Base-by-base conservation (phyloP, 805 yeast species). In the Peterozyma toletana region DNA sequence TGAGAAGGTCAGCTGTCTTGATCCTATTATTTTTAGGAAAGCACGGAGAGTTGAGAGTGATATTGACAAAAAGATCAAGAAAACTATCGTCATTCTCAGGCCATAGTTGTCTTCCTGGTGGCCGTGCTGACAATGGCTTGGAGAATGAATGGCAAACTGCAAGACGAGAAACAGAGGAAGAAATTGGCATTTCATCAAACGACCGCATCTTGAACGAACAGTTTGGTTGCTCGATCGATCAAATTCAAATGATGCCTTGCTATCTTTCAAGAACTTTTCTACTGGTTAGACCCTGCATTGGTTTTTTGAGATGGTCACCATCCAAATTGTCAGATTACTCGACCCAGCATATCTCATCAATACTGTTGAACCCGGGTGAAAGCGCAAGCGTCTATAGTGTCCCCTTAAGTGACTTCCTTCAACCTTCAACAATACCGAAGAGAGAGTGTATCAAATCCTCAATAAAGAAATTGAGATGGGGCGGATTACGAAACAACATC, bases 91-190 rank as follows among this genome's bases (percentile, higher is more conserved):
- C 77, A 42, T 90, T 89, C 63, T 84, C 93, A 0, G 96, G 97
- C 5, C 96, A 90, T 59, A 85, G 86, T 5, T 87, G 96, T 1
- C 68, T 90, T 9, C 98, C 98, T 3, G 98, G 98, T 2, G 98
- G 97, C 9, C 86, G 83, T 56, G 89, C 95, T 4, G 97, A 90
- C 59, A 56, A 52, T 36, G 78, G 73, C 0, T 66, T 74, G 15
- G 88, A 87, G 52, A 61, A 73, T 11, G 86, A 85, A 45, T 81
- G 83, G 71, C 73, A 75, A 37, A 82, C 83, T 35, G 83, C 96
- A 0, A 68, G 95, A 46, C 67, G 98, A 30, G 98, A 90, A 60
- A 79, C 89, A 48, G 75, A 72, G 44, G 98, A 90, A 57, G 98
- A 90, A 58, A 86, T 90, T 40, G 96, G 96, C 0, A 58, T 87